Conservation (phyloP, 306 rosid species). For the Crotalaria pallida region DNA sequence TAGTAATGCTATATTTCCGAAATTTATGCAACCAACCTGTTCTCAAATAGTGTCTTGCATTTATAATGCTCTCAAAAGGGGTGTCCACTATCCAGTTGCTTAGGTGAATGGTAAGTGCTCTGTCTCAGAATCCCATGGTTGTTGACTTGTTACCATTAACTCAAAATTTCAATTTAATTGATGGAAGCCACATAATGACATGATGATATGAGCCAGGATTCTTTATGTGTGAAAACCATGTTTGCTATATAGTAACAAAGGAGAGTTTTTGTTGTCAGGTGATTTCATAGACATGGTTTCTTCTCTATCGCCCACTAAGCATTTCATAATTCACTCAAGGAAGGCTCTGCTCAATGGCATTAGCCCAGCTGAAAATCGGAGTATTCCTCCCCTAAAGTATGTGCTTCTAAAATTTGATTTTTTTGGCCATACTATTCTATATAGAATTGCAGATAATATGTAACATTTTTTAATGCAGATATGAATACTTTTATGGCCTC, state of each 20-base stretch:
- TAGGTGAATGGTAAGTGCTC: background rate
- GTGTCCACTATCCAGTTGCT: constrained; percentile 6
- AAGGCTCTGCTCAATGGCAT: constrained; percentile 95
- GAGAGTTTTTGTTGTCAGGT: constrained; percentile 47
- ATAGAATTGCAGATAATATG: background rate
- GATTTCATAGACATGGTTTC: constrained; percentile 86
- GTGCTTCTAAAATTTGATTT: constrained; percentile 15
- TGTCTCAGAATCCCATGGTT: constrained; percentile 8
- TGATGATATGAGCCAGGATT: background rate
- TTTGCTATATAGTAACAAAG: background rate
- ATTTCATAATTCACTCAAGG: constrained; percentile 89
- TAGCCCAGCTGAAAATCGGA: constrained; percentile 97
- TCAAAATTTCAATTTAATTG: background rate
- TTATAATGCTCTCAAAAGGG: background rate
- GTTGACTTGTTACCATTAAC: background rate
- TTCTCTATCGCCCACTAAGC: constrained; percentile 83
- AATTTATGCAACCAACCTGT: background rate
- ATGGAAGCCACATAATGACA: background rate
- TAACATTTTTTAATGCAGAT: constrained; percentile 42
- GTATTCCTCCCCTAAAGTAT: constrained; percentile 86
- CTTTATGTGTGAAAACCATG: background rate
- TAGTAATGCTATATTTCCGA: background rate
- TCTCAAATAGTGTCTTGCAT: background rate
- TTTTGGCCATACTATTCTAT: constrained; percentile 13
- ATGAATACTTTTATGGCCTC: constrained; percentile 84